Conservation (phyloP, 345 rosid species). For the Acer saccharum region DNA sequence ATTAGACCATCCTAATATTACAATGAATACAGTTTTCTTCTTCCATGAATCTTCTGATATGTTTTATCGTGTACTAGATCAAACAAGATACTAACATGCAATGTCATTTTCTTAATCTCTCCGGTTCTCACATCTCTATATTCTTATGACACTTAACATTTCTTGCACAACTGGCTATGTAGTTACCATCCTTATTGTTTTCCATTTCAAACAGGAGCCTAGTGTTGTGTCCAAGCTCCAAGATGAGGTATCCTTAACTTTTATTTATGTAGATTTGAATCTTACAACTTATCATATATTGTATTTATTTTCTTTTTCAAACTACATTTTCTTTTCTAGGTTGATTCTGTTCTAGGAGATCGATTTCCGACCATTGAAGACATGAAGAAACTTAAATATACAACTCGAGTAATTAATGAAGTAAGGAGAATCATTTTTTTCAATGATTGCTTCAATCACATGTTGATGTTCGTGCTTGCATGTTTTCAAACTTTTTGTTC, state of each 20-base stretch:
- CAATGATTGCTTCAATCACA: not conserved
- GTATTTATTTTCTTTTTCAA: slow-evolving; percentile 4
- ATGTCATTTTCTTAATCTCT: not conserved
- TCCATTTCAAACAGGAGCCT: slow-evolving; percentile 57
- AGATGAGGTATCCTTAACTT: slow-evolving; percentile 59
- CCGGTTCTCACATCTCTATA: not conserved
- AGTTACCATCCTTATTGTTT: not conserved
- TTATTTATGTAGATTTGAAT: slow-evolving; percentile 9
- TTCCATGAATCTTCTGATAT: not conserved
- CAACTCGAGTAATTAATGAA: slow-evolving; percentile 91
- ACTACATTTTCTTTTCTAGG: slow-evolving; percentile 41
- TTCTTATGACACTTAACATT: slow-evolving; percentile 3
- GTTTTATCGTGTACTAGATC: not conserved
- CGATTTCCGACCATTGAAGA: slow-evolving; percentile 80
- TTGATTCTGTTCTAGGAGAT: slow-evolving; percentile 89
- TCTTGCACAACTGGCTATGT: not conserved
- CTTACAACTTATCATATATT: not conserved
- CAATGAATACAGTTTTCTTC: slow-evolving; percentile 1
- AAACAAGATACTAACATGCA: not conserved
- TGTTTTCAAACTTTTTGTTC: slow-evolving; percentile 21
- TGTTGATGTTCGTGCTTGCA: slow-evolving; percentile 4
- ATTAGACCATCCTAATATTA: not conserved
- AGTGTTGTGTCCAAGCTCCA: slow-evolving; percentile 79
- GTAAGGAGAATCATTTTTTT: slow-evolving; percentile 37
- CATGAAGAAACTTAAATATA: slow-evolving; percentile 87